Conservation (phyloP, 2,329 filamentous ascomycete genomes). For the Fusarium decemcellulare region DNA sequence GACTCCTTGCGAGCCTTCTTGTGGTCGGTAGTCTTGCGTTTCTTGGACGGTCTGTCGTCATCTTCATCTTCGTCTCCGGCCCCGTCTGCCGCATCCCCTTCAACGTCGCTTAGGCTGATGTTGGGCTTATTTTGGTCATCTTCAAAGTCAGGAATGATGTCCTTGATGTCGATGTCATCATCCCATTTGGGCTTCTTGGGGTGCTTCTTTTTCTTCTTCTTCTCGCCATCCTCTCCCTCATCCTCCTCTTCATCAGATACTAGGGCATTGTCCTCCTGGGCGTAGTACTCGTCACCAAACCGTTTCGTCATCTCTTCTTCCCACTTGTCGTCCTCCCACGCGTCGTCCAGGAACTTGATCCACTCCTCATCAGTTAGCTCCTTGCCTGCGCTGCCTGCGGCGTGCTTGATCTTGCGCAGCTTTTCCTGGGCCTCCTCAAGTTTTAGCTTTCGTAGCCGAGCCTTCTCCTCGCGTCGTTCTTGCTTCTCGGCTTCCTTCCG, state of each 20-base stretch:
- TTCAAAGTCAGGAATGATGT: conserved; percentile 89
- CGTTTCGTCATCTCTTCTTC: conserved; percentile 89
- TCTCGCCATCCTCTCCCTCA: conserved; percentile 71
- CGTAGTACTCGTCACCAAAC: conserved; percentile 95
- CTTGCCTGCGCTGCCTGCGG: conserved; percentile 83
- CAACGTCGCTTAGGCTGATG: conserved; percentile 66
- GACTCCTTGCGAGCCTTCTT: conserved; percentile 70
- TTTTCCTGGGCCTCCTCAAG: conserved; percentile 92
- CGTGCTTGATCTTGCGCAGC: conserved; percentile 88
- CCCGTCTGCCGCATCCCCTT: conserved; percentile 54
- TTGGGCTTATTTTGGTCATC: conserved; percentile 70
- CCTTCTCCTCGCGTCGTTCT: conserved; percentile 83
- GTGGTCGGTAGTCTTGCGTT: conserved; percentile 72
- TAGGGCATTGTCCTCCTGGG: conserved; percentile 77
- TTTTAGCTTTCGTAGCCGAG: conserved; percentile 87
- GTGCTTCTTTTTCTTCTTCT: conserved; percentile 60
- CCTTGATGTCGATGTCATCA: conserved; percentile 97
- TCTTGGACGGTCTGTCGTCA: conserved; percentile 65
- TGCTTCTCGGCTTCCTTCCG: conserved; percentile 84
- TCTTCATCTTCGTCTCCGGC: conserved; percentile 58
- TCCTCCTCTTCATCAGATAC: conserved; percentile 75
- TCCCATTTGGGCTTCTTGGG: conserved; percentile 83
- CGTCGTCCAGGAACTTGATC: conserved; percentile 86
- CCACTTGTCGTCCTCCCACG: conserved; percentile 92
- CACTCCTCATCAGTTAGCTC: conserved; percentile 82